A percentile compares a stretch with the other conserved stretches of the same genome.
Evolutionary conservation across 179 eudicot species (phyloP).

Genomic region (Carnegiea gigantea): DNA sequence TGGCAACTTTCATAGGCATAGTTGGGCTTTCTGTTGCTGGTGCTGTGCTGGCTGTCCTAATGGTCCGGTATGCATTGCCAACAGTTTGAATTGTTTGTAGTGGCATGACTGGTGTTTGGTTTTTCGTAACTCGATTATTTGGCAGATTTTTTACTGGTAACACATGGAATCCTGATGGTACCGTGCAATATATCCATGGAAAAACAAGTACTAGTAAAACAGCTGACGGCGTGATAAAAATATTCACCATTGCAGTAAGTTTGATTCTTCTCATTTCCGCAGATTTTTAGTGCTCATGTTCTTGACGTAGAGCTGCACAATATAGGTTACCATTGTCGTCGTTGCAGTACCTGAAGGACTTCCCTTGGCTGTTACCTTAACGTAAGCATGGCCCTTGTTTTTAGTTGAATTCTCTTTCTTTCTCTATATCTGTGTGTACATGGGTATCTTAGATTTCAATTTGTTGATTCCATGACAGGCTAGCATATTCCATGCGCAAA

Average conservation of each 20-base stretch:
- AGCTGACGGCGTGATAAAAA: conserved; percentile 58
- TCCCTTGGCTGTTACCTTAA: conserved; percentile 89
- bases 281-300: background rate
- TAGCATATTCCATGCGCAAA: conserved; percentile 92
- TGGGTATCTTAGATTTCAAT: conserved; percentile 9
- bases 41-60: conserved; percentile 58
- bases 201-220: conserved; percentile 53
- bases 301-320: conserved; percentile 24
- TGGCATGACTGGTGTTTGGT: background rate
- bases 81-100: background rate
- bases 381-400: conserved; percentile 50
- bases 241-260: conserved; percentile 77
- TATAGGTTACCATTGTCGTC: conserved; percentile 91
- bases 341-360: conserved; percentile 99
- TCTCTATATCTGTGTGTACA: background rate
- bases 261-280: conserved; percentile 9
- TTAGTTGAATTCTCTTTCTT: background rate
- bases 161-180: conserved; percentile 63
- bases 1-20: conserved; percentile 85
- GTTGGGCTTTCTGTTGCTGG: conserved; percentile 87
- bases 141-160: conserved; percentile 74
- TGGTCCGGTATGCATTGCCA: conserved; percentile 52
- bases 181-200: conserved; percentile 60
- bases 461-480: conserved; percentile 40
- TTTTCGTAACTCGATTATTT: background rate